Base-by-base conservation (phyloP, 768 basidiomycete species). In the Podaxis sp. region DNA sequence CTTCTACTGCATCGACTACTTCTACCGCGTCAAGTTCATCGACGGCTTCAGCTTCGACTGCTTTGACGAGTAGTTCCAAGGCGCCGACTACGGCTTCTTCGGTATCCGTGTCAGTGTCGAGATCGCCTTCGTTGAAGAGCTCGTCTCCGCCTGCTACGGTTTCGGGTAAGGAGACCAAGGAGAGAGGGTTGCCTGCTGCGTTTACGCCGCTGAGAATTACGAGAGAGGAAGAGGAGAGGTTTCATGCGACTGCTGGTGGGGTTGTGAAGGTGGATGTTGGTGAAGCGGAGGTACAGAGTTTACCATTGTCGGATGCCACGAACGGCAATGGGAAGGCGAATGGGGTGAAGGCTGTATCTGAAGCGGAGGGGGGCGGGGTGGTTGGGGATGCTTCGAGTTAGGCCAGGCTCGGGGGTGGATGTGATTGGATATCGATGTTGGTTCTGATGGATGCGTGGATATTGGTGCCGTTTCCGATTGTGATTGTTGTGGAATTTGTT, bases 1-100 rank as follows among this genome's bases (percentile, higher is more conserved):
- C 70, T 22, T 67, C 69, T 37, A 66, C 69, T 17, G 51, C 63
- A 12, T 55, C 68, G 56, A 62, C 61, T 11, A 3, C 9, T 46
- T 57, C 40, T 13, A 25, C 55, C 0, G 40, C 55, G 12, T 46
- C 40, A 9, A 57, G 19, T 46, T 46, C 43, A 9, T 46, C 43
- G 19, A 46, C 17, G 2, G 43, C 17, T 19, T 46, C 19, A 19
- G 33, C 33, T 33, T 33, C 33, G 33, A 29, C 29, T 29, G 0
- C 7, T 29, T 8, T 29, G 29, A 29, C 29, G 29, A 33, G 33
- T 9, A 33, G 33, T 33, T 33, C 33, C 2, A 33, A 9, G 9
- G 33, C 33, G 33, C 33, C 33, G 33, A 33, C 33, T 33, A 33
- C 33, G 8, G 33, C 33, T 33, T 33, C 54, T 36, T 38, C 33